phyloP scores from a whole-genome alignment of 1,139 yeast genomes.

The Hemisphaericaspora xylofermentans region DNA sequence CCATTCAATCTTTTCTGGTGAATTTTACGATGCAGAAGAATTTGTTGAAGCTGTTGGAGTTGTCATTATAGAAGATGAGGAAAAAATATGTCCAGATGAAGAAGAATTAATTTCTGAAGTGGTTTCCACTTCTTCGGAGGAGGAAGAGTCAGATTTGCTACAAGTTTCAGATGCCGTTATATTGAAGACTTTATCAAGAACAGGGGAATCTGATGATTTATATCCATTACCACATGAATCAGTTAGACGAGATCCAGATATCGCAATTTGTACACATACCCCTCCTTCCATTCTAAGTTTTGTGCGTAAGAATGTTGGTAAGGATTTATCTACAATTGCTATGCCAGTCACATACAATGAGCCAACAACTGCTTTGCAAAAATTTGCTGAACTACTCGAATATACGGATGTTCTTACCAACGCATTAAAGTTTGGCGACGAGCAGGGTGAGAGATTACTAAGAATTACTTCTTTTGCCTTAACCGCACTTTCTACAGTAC shows the following conservation, averaged over 20 bases:
- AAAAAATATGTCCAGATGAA: conserved; percentile 12
- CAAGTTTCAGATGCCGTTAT: conserved; percentile 2
- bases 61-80: conserved; percentile 27
- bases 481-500: conserved; percentile 64
- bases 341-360: conserved; percentile 96
- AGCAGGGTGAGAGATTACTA: conserved; percentile 60
- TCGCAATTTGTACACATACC: conserved; percentile 58
- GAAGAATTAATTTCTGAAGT: conserved; percentile 10
- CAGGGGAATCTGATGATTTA: conserved; percentile 36
- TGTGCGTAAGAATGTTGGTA: conserved; percentile 87
- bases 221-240: conserved; percentile 63
- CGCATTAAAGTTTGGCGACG: conserved; percentile 46
- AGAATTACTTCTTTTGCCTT: conserved; percentile 82
- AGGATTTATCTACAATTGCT: conserved; percentile 79
- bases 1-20: conserved; percentile 36
- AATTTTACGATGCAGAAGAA: conserved; percentile 71
- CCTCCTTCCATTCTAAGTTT: conserved; percentile 85
- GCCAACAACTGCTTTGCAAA: conserved; percentile 80
- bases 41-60: conserved; percentile 44
- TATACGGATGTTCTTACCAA: conserved; percentile 65
- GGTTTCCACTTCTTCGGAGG: conserved; percentile 17
- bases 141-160: conserved; percentile 11
- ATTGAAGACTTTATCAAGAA: background rate
- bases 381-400: conserved; percentile 76
- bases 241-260: conserved; percentile 56